Evolutionary conservation across 805 yeast species (phyloP).

Genomic region (Cyberlindnera sargentensis): DNA sequence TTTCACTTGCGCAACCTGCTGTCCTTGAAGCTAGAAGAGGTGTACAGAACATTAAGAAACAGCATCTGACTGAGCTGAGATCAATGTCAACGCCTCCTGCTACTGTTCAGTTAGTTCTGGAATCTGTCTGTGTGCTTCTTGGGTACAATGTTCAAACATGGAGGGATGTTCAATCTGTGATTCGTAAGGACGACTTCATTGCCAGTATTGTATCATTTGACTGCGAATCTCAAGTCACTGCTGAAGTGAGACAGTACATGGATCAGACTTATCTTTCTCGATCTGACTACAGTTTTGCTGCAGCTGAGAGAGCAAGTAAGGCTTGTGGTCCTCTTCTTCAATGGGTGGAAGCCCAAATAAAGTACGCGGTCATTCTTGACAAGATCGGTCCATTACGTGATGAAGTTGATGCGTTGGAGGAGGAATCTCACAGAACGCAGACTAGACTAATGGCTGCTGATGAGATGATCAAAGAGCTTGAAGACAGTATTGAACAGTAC

Average conservation of each 20-base stretch:
- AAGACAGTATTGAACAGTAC: conserved; percentile 57
- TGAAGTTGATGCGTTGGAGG: conserved; percentile 58
- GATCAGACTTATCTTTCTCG: conserved; percentile 51
- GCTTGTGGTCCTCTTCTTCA: conserved; percentile 89
- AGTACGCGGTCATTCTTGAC: conserved; percentile 64
- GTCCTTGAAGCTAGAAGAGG: conserved; percentile 79
- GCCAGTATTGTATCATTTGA: conserved; percentile 72
- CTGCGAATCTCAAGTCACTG: conserved; percentile 49
- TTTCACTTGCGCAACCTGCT: conserved; percentile 79
- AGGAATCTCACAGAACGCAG: conserved; percentile 50
- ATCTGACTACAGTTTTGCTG: conserved; percentile 59
- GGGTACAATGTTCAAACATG: conserved; percentile 64
- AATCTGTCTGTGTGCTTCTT: conserved; percentile 77
- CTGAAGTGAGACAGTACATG: conserved; percentile 48
- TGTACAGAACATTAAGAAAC: conserved; percentile 89
- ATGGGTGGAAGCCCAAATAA: conserved; percentile 89
- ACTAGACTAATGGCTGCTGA: conserved; percentile 70
- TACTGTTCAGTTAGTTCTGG: conserved; percentile 77
- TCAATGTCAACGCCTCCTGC: conserved; percentile 90
- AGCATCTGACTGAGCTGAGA: conserved; percentile 81
- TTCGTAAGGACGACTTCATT: conserved; percentile 83
- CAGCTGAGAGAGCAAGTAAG: conserved; percentile 83
- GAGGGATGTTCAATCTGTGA: conserved; percentile 78
- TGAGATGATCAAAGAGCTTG: conserved; percentile 73
- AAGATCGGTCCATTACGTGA: conserved; percentile 64